A percentile compares a stretch with the other conserved stretches of the same genome.
Conservation (phyloP, 805 yeast genomes). For the Monosporozyma servazzii region DNA sequence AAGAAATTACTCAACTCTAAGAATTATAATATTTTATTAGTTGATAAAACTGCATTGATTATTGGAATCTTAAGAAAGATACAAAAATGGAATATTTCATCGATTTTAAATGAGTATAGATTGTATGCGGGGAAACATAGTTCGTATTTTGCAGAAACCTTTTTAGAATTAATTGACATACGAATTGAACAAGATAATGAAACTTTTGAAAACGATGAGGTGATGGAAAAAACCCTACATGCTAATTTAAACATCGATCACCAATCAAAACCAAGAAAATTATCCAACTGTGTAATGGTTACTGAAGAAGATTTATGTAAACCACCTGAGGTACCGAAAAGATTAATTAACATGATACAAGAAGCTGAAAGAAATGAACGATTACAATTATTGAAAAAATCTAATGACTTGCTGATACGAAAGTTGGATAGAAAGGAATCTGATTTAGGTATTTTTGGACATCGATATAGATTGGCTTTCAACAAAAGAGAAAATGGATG, state of each 20-base stretch:
- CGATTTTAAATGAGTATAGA: slow-evolving; percentile 78
- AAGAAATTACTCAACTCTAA: slow-evolving; percentile 51
- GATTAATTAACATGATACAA: slow-evolving; percentile 19
- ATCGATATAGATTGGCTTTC: slow-evolving; percentile 25
- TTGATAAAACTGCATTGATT: slow-evolving; percentile 73
- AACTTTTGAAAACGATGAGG: not conserved
- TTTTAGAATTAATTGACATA: slow-evolving; percentile 59
- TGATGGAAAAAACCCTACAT: not conserved
- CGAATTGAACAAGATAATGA: slow-evolving; percentile 24
- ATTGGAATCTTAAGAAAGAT: slow-evolving; percentile 74
- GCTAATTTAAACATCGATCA: not conserved
- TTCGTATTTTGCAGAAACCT: slow-evolving; percentile 74
- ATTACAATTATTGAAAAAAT: not conserved
- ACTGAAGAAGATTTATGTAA: slow-evolving; percentile 22
- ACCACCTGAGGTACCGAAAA: slow-evolving; percentile 23
- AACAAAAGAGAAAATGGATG: slow-evolving; percentile 25
- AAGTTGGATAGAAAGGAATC: slow-evolving; percentile 14
- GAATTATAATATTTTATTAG: slow-evolving; percentile 59
- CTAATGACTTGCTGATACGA: not conserved
- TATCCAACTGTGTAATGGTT: slow-evolving; percentile 15
- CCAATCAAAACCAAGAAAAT: slow-evolving; percentile 2
- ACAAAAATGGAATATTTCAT: slow-evolving; percentile 82
- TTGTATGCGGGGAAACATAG: slow-evolving; percentile 62
- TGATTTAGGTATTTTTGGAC: slow-evolving; percentile 28
- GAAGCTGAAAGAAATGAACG: slow-evolving; percentile 14